These are phyloP conservation scores for Sporothrix mexicana DNA, from an alignment of 2,329 filamentous ascomycete species.

Conservation along the genomic window DNA sequence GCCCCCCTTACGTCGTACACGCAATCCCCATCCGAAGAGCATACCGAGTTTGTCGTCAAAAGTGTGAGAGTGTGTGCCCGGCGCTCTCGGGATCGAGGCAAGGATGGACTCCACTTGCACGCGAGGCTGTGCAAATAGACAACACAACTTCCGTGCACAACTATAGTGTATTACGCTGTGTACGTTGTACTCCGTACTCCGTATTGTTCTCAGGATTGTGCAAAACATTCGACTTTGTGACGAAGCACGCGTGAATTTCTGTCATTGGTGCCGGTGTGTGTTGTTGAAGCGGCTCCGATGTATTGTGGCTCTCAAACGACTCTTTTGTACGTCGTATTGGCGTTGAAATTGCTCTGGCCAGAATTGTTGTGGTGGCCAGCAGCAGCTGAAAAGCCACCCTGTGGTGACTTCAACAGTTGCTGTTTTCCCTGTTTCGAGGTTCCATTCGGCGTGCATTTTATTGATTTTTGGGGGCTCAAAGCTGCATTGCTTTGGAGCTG, in stretches of 20 bases:
- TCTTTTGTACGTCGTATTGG: background rate
- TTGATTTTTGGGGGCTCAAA: background rate
- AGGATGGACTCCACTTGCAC: background rate
- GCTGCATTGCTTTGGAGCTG: background rate
- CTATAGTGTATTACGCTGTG: no score
- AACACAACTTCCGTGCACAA: background rate
- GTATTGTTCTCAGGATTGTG: no score
- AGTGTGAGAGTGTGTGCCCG: background rate
- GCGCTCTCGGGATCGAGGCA: background rate
- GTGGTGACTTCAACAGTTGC: background rate
- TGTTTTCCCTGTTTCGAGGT: constrained; percentile 1
- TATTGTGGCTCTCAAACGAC: background rate
- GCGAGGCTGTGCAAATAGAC: constrained; percentile 19
- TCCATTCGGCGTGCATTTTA: background rate
- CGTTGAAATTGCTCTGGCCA: background rate
- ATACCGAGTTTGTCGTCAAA: background rate
- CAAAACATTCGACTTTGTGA: background rate
- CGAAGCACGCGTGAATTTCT: background rate
- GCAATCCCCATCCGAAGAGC: constrained; percentile 3
- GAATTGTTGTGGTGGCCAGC: background rate
- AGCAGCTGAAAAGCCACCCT: background rate
- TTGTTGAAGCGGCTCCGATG: background rate
- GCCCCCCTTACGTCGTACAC: background rate
- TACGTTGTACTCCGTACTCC: no score
- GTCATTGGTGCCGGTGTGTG: background rate